phyloP scores from a whole-genome alignment of 768 basidiomycete species.

The Sporobolomyces phaffii region DNA sequence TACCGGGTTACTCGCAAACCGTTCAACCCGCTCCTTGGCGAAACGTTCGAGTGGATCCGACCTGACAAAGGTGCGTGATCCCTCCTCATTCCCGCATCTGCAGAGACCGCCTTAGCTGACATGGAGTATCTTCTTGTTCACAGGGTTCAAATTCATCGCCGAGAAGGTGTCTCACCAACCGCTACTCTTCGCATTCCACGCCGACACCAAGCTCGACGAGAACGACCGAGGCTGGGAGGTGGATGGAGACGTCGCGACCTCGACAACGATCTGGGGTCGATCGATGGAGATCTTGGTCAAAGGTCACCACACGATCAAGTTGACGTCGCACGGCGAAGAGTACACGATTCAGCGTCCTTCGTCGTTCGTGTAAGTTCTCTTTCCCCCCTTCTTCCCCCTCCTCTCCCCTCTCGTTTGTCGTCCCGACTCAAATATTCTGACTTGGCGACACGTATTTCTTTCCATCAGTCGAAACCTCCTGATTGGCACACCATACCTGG shows the following conservation, averaged over 20 bases:
- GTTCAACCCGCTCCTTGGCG: constrained; percentile 79
- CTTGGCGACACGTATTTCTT: too few species aligned
- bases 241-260: constrained; percentile 26
- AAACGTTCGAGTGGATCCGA: constrained; percentile 88
- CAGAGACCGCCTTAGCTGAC: not conserved
- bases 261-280: constrained; percentile 41
- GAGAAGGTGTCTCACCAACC: constrained; percentile 99
- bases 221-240: constrained; percentile 33
- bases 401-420: not conserved
- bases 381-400: not conserved
- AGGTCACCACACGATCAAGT: constrained; percentile 31
- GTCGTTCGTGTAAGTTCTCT: constrained; percentile 29
- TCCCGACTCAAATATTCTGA: not conserved
- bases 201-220: constrained; percentile 6
- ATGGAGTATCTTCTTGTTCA: not conserved
- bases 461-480: constrained; percentile 36
- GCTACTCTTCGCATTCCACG: constrained; percentile 36
- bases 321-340: constrained; percentile 24
- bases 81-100: constrained; percentile 53
- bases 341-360: constrained; percentile 33
- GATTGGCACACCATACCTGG: constrained; percentile 41
- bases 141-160: constrained; percentile 47
- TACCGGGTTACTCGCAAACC: constrained; percentile 83
- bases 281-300: constrained; percentile 33
- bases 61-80: constrained; percentile 70